Conservation (phyloP, 768 basidiomycete species). For the Myochromella boudieri region DNA sequence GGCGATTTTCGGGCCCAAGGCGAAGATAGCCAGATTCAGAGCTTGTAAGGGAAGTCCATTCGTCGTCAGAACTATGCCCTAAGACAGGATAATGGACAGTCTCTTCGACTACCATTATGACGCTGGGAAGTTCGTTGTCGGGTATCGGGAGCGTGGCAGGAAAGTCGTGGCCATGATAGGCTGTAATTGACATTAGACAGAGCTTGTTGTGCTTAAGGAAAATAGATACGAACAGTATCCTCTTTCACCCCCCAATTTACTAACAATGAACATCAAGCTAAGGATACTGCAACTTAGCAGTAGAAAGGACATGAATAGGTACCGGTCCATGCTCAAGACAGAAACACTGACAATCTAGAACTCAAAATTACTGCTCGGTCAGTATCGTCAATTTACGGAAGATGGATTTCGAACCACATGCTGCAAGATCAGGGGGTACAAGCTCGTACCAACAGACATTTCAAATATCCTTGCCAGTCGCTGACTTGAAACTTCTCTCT, state of each 20-base stretch:
- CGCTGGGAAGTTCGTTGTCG: background rate
- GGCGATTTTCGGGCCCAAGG: constrained; percentile 19
- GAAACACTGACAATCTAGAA: too few relatives aligned
- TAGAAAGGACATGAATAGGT: background rate
- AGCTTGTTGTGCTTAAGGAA: background rate
- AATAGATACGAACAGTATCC: background rate
- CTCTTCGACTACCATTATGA: background rate
- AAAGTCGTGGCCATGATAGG: background rate
- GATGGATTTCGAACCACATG: too few relatives aligned
- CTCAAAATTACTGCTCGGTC: too few relatives aligned
- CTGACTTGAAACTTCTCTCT: too few relatives aligned
- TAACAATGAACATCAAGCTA: background rate
- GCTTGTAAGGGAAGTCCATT: background rate
- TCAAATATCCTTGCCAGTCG: too few relatives aligned
- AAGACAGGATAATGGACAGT: background rate
- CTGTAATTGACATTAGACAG: background rate
- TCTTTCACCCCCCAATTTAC: background rate
- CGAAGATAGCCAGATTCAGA: constrained; percentile 2
- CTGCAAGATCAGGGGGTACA: too few relatives aligned
- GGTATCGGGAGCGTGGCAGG: background rate
- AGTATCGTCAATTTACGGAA: too few relatives aligned
- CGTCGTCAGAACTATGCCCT: background rate
- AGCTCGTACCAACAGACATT: too few relatives aligned
- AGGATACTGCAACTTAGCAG: background rate
- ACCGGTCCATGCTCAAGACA: too few relatives aligned